phyloP scores from a whole-genome alignment of 495 filamentous ascomycete genomes.

The Achaetomiella virescens region DNA sequence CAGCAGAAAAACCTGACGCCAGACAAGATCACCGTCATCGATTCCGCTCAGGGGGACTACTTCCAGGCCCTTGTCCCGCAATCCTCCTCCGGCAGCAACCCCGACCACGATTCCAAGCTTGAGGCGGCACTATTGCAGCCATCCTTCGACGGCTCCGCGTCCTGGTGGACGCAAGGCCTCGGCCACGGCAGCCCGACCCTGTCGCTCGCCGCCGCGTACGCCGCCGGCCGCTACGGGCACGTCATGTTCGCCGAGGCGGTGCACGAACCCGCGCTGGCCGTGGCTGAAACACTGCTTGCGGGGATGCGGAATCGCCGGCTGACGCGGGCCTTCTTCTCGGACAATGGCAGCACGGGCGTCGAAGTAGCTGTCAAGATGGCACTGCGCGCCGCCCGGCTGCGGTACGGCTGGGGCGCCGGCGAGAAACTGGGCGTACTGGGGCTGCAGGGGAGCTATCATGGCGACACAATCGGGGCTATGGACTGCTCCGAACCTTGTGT shows the following conservation, averaged over 20 bases:
- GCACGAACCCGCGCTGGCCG: conserved; percentile 61
- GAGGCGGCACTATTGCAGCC: conserved; percentile 45
- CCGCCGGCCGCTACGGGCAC: conserved; percentile 76
- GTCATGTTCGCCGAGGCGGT: conserved; percentile 74
- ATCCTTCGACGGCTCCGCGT: conserved; percentile 71
- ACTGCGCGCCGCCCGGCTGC: conserved; percentile 52
- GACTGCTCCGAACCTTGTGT: conserved; percentile 66
- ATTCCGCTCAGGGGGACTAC: conserved; percentile 68
- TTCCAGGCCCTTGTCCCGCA: conserved; percentile 52
- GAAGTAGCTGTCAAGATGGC: conserved; percentile 81
- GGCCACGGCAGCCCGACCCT: conserved; percentile 66
- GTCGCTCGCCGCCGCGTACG: conserved; percentile 65
- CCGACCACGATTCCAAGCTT: background rate
- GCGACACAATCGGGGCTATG: conserved; percentile 79
- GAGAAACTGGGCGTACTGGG: conserved; percentile 57
- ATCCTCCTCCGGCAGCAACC: background rate
- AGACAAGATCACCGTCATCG: conserved; percentile 60
- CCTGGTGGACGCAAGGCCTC: conserved; percentile 82
- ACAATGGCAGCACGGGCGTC: conserved; percentile 73
- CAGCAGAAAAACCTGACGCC: conserved; percentile 59
- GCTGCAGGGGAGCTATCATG: conserved; percentile 71
- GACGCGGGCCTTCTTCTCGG: conserved; percentile 64
- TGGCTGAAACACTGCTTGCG: conserved; percentile 56
- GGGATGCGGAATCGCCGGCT: conserved; percentile 54
- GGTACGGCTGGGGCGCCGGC: conserved; percentile 57